These are phyloP conservation scores for Pilatotrama ljubarskyi DNA, from an alignment of 768 basidiomycete genomes.

Conservation along the genomic window DNA sequence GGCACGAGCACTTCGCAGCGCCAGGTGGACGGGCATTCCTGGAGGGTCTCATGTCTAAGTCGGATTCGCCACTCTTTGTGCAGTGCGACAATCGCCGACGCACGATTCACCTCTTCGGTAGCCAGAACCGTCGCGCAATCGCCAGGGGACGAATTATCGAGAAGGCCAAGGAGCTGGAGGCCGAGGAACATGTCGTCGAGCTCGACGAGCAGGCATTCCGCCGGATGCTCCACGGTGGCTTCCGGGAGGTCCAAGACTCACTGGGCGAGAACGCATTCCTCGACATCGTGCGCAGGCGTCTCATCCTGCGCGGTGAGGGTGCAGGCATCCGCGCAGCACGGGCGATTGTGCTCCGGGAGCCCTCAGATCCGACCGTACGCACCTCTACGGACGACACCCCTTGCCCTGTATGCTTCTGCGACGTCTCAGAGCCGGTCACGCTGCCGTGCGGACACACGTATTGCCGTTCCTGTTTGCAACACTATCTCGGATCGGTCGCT, in stretches of 20 bases:
- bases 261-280: slow-evolving; percentile 43
- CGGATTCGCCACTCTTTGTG: slow-evolving; percentile 37
- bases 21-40: slow-evolving; percentile 41
- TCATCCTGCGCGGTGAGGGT: slow-evolving; percentile 43
- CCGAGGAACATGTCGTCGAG: slow-evolving; percentile 36
- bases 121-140: slow-evolving; percentile 29
- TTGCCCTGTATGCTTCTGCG: slow-evolving; percentile 35
- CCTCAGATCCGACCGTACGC: not conserved
- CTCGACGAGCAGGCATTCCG: slow-evolving; percentile 37
- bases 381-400: not conserved
- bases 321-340: slow-evolving; percentile 17
- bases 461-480: slow-evolving; percentile 50
- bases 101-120: slow-evolving; percentile 44
- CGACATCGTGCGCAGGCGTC: slow-evolving; percentile 41
- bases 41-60: slow-evolving; percentile 39
- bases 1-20: slow-evolving; percentile 52
- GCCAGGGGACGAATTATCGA: slow-evolving; percentile 37
- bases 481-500: slow-evolving; percentile 19
- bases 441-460: slow-evolving; percentile 51
- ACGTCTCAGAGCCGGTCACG: slow-evolving; percentile 24
- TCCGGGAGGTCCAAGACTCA: slow-evolving; percentile 38
- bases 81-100: slow-evolving; percentile 41
- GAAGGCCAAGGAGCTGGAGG: slow-evolving; percentile 42
- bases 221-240: slow-evolving; percentile 41
- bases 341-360: not conserved